Evolutionary conservation across 805 yeast species (phyloP), one percentile per base, ranked within the genome.

Genomic region (Saccharomycopsis synnaedendra): DNA sequence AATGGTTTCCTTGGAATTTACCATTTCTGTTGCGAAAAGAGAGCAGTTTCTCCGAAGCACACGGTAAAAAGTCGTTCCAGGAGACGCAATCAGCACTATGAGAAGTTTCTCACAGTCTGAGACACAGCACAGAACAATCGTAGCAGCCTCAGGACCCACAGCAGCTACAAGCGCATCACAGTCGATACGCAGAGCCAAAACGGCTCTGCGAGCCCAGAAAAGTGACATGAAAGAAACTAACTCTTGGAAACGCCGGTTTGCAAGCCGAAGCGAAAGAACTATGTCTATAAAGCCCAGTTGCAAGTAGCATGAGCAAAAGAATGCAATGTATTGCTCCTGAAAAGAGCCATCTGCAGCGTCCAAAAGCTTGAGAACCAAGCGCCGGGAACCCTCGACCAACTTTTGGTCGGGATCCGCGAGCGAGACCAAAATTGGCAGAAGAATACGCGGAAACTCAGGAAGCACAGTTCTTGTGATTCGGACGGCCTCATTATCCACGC

Each of bases 261-360:
- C 33, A n/a, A 52, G 43, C 11, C 39, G 37, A 10, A 9, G 39
- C 9, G 32, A 44, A 30, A 52, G 42, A 32, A 38, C 19, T 11
- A 51, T 51, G 5, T 51, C 52, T 32, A 47, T 40, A 27, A 51
- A 45, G 8, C 54, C 54, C 5, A 46, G 36, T 43, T 51, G 54
- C 10, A 51, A 28, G 43, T 51, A 49, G 36, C 51, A 46, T 6
- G 51, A 46, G 32, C 40, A 19, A 28, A 52, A 47, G 28, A 42
- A 47, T 4, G 53, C 55, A 31, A 44, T 42, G 33, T 52, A 49
- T 19, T 11, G 40, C 5, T 42, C 48, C 6, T 28, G 5, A 7
- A 32, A 38, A 5, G 45, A 10, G 31, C 41, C 43, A 11, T 49
- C 51, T 7, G 42, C 55, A n/a, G 30, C 39, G 31, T 46, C 53